phyloP scores from a whole-genome alignment of 2,329 filamentous ascomycete genomes.

The Neoarthrinium moseri region DNA sequence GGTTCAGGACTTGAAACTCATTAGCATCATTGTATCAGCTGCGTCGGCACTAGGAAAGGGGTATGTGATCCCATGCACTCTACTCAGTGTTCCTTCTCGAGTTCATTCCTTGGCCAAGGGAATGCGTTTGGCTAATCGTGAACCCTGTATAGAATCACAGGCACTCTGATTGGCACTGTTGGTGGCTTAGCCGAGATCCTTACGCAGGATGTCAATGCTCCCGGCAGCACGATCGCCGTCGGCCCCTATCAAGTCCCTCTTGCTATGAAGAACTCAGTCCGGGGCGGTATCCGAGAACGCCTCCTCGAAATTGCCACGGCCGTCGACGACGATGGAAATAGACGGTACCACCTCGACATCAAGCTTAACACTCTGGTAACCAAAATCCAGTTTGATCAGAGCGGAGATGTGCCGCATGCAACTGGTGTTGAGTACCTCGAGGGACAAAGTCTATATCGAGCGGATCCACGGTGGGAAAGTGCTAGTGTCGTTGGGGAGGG shows the following conservation, averaged over 20 bases:
- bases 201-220: slow-evolving; percentile 12
- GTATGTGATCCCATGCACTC: background rate
- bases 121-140: too few species aligned
- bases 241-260: slow-evolving; percentile 47
- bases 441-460: slow-evolving; percentile 5
- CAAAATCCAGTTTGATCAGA: slow-evolving; percentile 5
- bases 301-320: slow-evolving; percentile 48
- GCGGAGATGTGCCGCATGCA: background rate
- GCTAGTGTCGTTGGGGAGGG: slow-evolving; percentile 26
- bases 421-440: slow-evolving; percentile 7
- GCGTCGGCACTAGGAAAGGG: slow-evolving; percentile 39
- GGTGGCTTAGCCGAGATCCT: slow-evolving; percentile 2
- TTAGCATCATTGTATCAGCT: slow-evolving; percentile 43
- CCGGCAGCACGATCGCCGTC: background rate
- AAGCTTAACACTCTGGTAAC: slow-evolving; percentile 24
- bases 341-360: slow-evolving; percentile 37
- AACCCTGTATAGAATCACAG: background rate
- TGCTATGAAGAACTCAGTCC: slow-evolving; percentile 39
- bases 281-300: slow-evolving; percentile 50
- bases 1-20: slow-evolving; percentile 42
- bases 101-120: background rate
- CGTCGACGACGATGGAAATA: slow-evolving; percentile 39
- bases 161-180: slow-evolving; percentile 16
- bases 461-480: slow-evolving; percentile 14
- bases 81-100: too few species aligned